Percentiles rank a stretch among this genome's conserved stretches.
phyloP scores from a whole-genome alignment of 2,329 filamentous ascomycete genomes.

The Aureobasidium sp. region DNA sequence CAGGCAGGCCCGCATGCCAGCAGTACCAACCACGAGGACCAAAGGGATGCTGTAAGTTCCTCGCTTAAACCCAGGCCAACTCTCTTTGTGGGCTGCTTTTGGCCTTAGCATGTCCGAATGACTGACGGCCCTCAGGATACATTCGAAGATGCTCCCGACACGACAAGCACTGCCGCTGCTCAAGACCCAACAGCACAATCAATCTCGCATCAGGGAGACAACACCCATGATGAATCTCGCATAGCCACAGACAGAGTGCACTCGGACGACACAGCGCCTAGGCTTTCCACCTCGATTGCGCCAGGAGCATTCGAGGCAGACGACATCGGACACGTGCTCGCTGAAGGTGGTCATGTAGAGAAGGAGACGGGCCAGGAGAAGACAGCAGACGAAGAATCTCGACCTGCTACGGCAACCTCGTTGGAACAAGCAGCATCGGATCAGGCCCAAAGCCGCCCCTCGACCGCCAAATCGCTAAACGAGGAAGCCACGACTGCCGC shows the following conservation, averaged over 20 bases:
- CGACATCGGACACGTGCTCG: conserved; percentile 19
- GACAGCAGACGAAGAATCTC: conserved; percentile 31
- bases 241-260: not conserved
- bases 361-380: conserved; percentile 21
- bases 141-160: conserved; percentile 77
- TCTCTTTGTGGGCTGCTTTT: conserved; percentile 8
- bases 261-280: not conserved
- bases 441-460: conserved; percentile 17
- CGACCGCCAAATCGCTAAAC: conserved; percentile 19
- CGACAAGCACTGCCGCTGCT: conserved; percentile 26
- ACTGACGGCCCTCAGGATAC: conserved; percentile 49
- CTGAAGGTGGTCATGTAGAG: conserved; percentile 25
- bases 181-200: conserved; percentile 20
- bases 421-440: conserved; percentile 17
- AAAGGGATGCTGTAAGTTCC: conserved; percentile 15
- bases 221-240: conserved; percentile 21
- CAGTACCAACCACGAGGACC: not conserved
- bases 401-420: not conserved
- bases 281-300: not conserved
- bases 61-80: not conserved
- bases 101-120: not conserved
- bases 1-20: conserved; percentile 1
- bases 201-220: conserved; percentile 22
- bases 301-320: not conserved
- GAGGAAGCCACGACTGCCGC: not conserved